Percentiles rank a stretch among this genome's conserved stretches.
These are phyloP conservation scores for Yamadazyma kitorensis DNA, from an alignment of 805 yeast genomes.

Conservation along the genomic window DNA sequence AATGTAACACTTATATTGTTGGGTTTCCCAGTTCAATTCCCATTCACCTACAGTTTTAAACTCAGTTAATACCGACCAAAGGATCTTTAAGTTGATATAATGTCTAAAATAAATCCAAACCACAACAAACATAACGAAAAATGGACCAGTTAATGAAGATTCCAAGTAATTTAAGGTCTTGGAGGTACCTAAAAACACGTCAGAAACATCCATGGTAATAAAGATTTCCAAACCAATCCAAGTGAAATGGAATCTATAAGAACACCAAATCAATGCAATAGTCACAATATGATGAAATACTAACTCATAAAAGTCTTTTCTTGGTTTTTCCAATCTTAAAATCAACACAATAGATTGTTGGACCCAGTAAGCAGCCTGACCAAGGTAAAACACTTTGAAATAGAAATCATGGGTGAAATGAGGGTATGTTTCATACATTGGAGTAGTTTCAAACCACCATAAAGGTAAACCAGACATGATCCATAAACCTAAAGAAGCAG, in stretches of 20 bases:
- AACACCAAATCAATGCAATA: slow-evolving; percentile 76
- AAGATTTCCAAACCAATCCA: slow-evolving; percentile 92
- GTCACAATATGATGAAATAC: slow-evolving; percentile 94
- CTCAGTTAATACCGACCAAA: slow-evolving; percentile 84
- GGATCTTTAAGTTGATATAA: slow-evolving; percentile 71
- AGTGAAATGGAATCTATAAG: slow-evolving; percentile 93
- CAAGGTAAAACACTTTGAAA: slow-evolving; percentile 79
- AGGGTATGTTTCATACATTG: slow-evolving; percentile 80
- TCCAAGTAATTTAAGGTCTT: slow-evolving; percentile 87
- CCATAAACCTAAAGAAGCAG: slow-evolving; percentile 86
- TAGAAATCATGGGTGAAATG: slow-evolving; percentile 68
- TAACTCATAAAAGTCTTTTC: slow-evolving; percentile 89
- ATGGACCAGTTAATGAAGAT: slow-evolving; percentile 57
- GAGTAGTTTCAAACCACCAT: slow-evolving; percentile 85
- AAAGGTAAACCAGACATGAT: slow-evolving; percentile 79
- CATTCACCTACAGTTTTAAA: slow-evolving; percentile 83
- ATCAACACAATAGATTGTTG: slow-evolving; percentile 86
- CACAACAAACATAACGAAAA: slow-evolving; percentile 63
- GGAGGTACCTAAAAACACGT: slow-evolving; percentile 79
- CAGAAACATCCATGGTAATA: slow-evolving; percentile 95
- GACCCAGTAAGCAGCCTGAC: slow-evolving; percentile 97
- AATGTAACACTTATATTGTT: slow-evolving; percentile 95
- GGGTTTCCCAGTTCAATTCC: slow-evolving; percentile 77
- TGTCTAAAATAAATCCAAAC: slow-evolving; percentile 92
- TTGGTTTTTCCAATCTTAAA: slow-evolving; percentile 87